A percentile compares a stretch with the other conserved stretches of the same genome.
These are phyloP conservation scores for Corchorus olitorius DNA, from an alignment of 345 rosid species.

Conservation along the genomic window DNA sequence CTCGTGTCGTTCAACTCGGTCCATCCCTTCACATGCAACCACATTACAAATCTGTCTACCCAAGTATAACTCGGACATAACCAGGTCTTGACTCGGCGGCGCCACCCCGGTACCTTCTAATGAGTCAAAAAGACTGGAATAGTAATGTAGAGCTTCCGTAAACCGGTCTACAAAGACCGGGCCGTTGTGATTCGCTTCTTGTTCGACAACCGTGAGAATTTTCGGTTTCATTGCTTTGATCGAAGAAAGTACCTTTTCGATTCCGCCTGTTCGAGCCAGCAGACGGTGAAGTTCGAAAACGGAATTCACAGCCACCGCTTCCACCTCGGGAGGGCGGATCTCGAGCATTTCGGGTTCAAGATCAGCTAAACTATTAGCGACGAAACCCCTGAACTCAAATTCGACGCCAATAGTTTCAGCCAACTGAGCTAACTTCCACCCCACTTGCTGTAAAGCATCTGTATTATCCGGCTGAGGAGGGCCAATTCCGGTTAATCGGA, in stretches of 20 bases:
- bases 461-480: constrained; percentile 61
- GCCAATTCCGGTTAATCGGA: constrained; percentile 87
- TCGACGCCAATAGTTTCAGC: constrained; percentile 61
- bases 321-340: constrained; percentile 45
- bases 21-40: constrained; percentile 83
- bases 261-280: constrained; percentile 60
- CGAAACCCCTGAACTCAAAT: constrained; percentile 69
- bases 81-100: constrained; percentile 52
- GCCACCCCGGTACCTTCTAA: constrained; percentile 55
- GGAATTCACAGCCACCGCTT: constrained; percentile 77
- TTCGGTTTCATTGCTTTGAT: constrained; percentile 70
- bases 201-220: constrained; percentile 80
- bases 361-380: constrained; percentile 62
- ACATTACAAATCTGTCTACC: constrained; percentile 84
- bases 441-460: constrained; percentile 70
- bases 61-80: constrained; percentile 79
- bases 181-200: constrained; percentile 88
- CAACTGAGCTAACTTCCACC: constrained; percentile 74
- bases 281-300: constrained; percentile 73
- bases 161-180: constrained; percentile 73
- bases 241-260: constrained; percentile 54
- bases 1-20: constrained; percentile 84
- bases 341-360: constrained; percentile 72
- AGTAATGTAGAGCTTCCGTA: constrained; percentile 78
- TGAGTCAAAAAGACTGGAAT: constrained; percentile 86